Evolutionary conservation across 495 filamentous ascomycete species (phyloP).

Genomic region (Podospora australis): DNA sequence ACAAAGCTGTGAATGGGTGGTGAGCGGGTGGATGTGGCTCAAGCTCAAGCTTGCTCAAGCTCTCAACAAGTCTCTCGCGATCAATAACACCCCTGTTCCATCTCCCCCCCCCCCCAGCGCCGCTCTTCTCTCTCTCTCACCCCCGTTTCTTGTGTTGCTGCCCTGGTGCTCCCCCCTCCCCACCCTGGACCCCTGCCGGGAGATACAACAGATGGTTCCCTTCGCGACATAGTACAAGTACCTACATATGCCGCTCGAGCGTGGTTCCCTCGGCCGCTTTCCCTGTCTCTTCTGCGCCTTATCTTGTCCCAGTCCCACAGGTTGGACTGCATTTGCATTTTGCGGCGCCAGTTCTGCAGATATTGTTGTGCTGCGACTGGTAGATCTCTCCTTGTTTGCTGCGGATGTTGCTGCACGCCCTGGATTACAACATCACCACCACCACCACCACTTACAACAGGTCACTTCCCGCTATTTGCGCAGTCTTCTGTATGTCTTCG

Average conservation of each 20-base stretch:
- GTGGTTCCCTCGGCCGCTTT: conserved; percentile 22
- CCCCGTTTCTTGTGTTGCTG: conserved; percentile 13
- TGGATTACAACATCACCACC: conserved; percentile 8
- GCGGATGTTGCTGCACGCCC: conserved; percentile 16
- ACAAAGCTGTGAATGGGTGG: no score
- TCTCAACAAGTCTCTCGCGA: background rate
- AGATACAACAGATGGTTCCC: conserved; percentile 15
- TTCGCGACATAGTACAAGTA: conserved; percentile 17
- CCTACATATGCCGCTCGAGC: conserved; percentile 26
- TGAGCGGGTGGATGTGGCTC: no score
- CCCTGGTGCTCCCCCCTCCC: conserved; percentile 10
- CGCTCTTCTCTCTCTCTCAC: conserved; percentile 13
- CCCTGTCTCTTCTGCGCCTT: conserved; percentile 23
- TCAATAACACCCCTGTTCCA: background rate
- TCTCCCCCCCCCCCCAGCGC: conserved; percentile 7
- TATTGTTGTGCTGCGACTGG: conserved; percentile 20
- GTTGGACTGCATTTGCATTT: conserved; percentile 26
- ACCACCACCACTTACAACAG: background rate
- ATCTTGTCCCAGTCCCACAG: conserved; percentile 22
- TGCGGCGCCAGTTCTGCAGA: conserved; percentile 30
- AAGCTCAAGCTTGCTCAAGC: no score
- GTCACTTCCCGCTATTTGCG: background rate
- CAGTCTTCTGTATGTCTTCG: conserved; percentile 9
- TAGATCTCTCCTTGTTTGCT: conserved; percentile 28
- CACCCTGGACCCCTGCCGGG: conserved; percentile 22